Evolutionary conservation across 2,329 filamentous ascomycete species (phyloP), one percentile per base, ranked within the genome.

Genomic region (Claviceps maximensis): DNA sequence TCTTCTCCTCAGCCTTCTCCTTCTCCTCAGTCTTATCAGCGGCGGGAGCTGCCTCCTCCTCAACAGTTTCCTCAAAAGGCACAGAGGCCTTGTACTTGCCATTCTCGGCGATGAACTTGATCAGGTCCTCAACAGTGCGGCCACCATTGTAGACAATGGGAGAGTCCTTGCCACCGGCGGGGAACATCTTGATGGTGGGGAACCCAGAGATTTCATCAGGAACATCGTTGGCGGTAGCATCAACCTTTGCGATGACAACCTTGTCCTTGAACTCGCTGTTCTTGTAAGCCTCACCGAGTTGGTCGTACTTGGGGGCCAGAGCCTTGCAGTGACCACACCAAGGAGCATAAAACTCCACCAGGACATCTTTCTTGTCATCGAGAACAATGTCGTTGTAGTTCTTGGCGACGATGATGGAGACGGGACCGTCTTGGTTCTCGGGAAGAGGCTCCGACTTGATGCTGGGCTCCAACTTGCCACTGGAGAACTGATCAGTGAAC

Each of bases 321-420:
- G 83, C 90, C 82, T 97, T 97, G 88, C 93, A 98, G 82, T 98
- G 93, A 63, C 93, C 93, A 70, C 93, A 98, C 93, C 93, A 98
- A 59, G 93, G 93, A 55, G 93, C 93, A 76, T 98, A 98, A 77
- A 95, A 97, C 78, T 98, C 93, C 59, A 98, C 74, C 60, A 98
- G 81, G 55, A 98, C 93, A 71, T 98, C 93, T 85, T 97, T 97
- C 68, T 84, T 79, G 71, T 95, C 86, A 67, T 98, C 86, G 53
- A 96, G 79, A 65, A 98, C 90, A 61, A 97, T 74, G 8, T 94
- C 80, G 58, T 95, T 78, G 80, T 96, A 98, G 75, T 80, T 91
- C 76, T 95, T 87, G 69, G 91, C 93, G 54, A 98, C 93, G 54
- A 98, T 79, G 56, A 94, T 78, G 56, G 83, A 84, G 64, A 96